phyloP scores from a whole-genome alignment of 148 eudicot genomes.

The Pouteria glomerata region DNA sequence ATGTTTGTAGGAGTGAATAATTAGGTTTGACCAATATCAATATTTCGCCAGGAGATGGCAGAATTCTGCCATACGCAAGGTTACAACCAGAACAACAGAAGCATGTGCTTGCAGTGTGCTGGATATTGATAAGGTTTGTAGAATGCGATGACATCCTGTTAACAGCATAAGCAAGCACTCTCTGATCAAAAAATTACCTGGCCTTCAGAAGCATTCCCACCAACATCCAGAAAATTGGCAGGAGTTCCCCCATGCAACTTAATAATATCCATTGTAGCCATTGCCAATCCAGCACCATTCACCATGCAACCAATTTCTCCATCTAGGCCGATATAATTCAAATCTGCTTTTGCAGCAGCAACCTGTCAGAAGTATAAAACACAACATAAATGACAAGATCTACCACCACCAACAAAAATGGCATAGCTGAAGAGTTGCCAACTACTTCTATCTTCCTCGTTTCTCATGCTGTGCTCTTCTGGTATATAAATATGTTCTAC shows the following conservation, averaged over 20 bases:
- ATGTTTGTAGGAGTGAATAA: background rate
- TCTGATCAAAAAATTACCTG: constrained; percentile 47
- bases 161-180: constrained; percentile 9
- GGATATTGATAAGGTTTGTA: background rate
- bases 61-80: background rate
- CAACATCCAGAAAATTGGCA: constrained; percentile 96
- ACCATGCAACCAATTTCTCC: constrained; percentile 99
- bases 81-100: background rate
- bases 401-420: background rate
- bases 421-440: background rate
- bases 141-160: background rate
- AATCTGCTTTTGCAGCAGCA: constrained; percentile 88
- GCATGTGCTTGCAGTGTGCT: background rate
- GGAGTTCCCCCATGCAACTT: constrained; percentile 97
- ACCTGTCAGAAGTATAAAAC: constrained; percentile 41
- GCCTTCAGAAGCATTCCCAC: constrained; percentile 93
- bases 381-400: background rate
- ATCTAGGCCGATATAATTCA: constrained; percentile 95
- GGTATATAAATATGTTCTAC: background rate
- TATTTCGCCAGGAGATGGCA: background rate
- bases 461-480: constrained; percentile 1
- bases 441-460: background rate
- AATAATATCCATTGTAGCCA: constrained; percentile 99
- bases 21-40: background rate
- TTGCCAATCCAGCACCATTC: constrained; percentile 97